Base-by-base conservation (phyloP, 305 asterid species). In the Fraxinus nigra region DNA sequence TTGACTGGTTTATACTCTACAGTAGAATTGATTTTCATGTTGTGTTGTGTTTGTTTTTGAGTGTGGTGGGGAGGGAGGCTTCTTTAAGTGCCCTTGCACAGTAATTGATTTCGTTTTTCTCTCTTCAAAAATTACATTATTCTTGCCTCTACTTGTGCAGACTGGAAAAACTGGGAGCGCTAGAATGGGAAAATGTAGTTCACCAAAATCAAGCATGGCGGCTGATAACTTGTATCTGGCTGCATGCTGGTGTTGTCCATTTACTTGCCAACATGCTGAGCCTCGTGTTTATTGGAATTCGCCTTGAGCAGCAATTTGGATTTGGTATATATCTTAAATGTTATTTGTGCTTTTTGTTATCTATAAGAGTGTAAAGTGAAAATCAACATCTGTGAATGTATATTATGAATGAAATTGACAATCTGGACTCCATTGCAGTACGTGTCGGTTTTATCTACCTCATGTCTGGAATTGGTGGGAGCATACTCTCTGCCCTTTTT, bases 261-360 rank as follows among this genome's bases (percentile, higher is more conserved):
- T 85, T 95, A 48, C 93, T 95, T 43, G 97, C 95, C n/a, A 95
- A 94, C 91, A 95, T 95, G 98, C 83, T 94, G 85, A 94, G 99
- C 88, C 86, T 95, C 85, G 92, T 92, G 32, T 93, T 94, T 72
- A 92, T 94, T 22, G 99, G 99, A 65, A 89, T 93, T 85, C 98
- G 98, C 78, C 93, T 95, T 1, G 99, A 95, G 89, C 99, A 95
- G 85, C 99, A 95, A 86, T 95, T 95, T 82, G 99, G 99, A 79
- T 95, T 95, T 77, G 88, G 99, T 95, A 89, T 83, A 84, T 22
- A 77, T 85, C 85, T 72, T 70, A n/a, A 22, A 75, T 9, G 28
- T 83, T 65, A 37, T 78, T 7, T 82, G 65, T 28, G 22, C 75
- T 5, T 26, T 69, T 69, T 2, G 37, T 69, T 11, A 67, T 67